Percentiles rank a stretch among this genome's conserved stretches.
Evolutionary conservation across 1,284 basidiomycete species (phyloP).

Genomic region (Ganoderma sinense): DNA sequence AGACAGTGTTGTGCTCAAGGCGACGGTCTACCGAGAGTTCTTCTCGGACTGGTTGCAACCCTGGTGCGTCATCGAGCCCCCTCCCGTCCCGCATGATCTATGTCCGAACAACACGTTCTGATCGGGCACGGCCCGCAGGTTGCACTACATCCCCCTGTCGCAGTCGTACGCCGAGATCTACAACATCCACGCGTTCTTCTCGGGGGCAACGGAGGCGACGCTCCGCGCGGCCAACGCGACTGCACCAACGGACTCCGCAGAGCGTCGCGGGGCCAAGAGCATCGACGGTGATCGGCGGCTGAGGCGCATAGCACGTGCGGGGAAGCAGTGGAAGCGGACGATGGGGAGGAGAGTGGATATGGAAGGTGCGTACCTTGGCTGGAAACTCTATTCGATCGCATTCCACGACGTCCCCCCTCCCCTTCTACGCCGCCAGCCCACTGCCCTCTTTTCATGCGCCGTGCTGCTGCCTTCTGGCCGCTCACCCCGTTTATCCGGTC

Average conservation of each 20-base stretch:
- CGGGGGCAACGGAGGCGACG: slow-evolving; percentile 74
- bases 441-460: slow-evolving; percentile 13
- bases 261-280: slow-evolving; percentile 41
- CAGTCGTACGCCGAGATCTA: slow-evolving; percentile 89
- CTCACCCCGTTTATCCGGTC: slow-evolving; percentile 13
- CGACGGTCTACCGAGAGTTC: slow-evolving; percentile 91
- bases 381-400: not conserved
- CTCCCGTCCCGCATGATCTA: slow-evolving; percentile 4
- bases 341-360: slow-evolving; percentile 86
- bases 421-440: slow-evolving; percentile 1
- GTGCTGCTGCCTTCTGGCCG: slow-evolving; percentile 10
- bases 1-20: slow-evolving; percentile 90
- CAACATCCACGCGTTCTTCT: slow-evolving; percentile 91
- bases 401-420: not conserved
- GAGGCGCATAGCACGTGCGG: slow-evolving; percentile 84
- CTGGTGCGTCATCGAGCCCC: slow-evolving; percentile 60
- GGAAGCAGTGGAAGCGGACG: slow-evolving; percentile 89
- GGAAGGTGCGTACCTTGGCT: slow-evolving; percentile 70
- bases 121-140: slow-evolving; percentile 55
- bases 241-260: slow-evolving; percentile 34
- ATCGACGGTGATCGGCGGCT: slow-evolving; percentile 79
- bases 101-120: slow-evolving; percentile 7
- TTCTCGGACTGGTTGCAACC: slow-evolving; percentile 87
- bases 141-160: slow-evolving; percentile 93
- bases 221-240: slow-evolving; percentile 64